Evolutionary conservation across 345 rosid genomes (phyloP).

Genomic region (Aethionema arabicum): DNA sequence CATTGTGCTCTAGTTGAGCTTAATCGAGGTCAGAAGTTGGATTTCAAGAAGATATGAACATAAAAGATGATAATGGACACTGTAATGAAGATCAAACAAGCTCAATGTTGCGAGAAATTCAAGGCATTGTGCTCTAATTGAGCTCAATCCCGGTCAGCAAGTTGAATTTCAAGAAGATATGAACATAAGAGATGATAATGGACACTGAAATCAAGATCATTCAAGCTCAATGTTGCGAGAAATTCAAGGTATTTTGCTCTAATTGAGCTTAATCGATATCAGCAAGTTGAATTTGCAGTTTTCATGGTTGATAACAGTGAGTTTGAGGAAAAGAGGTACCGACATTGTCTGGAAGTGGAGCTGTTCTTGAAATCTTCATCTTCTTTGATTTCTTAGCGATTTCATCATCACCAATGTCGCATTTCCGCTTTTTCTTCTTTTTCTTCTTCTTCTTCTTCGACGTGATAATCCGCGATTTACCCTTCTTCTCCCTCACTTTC

Average conservation of each 20-base stretch:
- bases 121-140: no score
- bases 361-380: constrained; percentile 39
- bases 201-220: not conserved
- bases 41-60: no score
- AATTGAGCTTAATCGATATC: not conserved
- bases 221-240: not conserved
- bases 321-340: not conserved
- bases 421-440: constrained; percentile 47
- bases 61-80: no score
- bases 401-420: constrained; percentile 37
- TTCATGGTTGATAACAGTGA: not conserved
- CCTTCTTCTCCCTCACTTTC: constrained; percentile 86
- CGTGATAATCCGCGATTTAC: constrained; percentile 47
- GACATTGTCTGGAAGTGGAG: constrained; percentile 19
- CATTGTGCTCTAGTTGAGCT: no score
- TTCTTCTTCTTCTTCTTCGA: constrained; percentile 40
- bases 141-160: no score
- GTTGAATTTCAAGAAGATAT: no score
- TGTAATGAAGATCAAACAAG: no score
- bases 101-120: no score
- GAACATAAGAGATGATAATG: no score
- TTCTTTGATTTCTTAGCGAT: constrained; percentile 45
- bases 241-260: not conserved
- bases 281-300: not conserved
- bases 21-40: no score